phyloP scores from a whole-genome alignment of 2,329 filamentous ascomycete genomes.

The Aspergillus sp. region DNA sequence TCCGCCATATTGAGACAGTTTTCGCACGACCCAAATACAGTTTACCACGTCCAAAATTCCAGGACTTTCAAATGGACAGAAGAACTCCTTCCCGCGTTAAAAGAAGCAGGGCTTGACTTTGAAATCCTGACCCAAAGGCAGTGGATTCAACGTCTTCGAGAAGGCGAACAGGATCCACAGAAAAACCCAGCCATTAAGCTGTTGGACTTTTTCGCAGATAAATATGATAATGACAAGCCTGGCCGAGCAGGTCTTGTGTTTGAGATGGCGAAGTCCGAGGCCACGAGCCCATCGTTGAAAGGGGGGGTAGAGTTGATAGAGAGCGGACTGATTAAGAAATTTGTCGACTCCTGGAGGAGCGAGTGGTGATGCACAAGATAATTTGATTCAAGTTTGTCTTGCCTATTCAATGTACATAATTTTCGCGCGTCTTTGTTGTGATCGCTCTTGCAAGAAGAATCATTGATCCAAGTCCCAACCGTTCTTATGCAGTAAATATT shows the following conservation, averaged over 20 bases:
- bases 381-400: neutral
- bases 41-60: conserved; percentile 16
- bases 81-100: conserved; percentile 34
- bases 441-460: too few relatives aligned
- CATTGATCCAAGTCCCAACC: too few relatives aligned
- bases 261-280: conserved; percentile 4
- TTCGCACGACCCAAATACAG: neutral
- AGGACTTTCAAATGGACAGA: conserved; percentile 35
- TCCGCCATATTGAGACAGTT: neutral
- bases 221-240: conserved; percentile 40
- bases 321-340: conserved; percentile 10
- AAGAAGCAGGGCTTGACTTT: conserved; percentile 30
- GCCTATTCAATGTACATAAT: neutral
- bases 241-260: neutral
- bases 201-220: conserved; percentile 53
- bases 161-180: conserved; percentile 49
- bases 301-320: conserved; percentile 10
- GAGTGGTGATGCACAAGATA: neutral
- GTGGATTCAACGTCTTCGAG: conserved; percentile 37
- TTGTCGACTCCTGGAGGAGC: conserved; percentile 4
- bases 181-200: conserved; percentile 55
- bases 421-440: too few relatives aligned
- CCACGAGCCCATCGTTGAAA: conserved; percentile 1
- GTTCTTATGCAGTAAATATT: too few relatives aligned
- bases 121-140: conserved; percentile 30